Conservation (phyloP, 164 flowering plant genomes). For the Annona squamosa region DNA sequence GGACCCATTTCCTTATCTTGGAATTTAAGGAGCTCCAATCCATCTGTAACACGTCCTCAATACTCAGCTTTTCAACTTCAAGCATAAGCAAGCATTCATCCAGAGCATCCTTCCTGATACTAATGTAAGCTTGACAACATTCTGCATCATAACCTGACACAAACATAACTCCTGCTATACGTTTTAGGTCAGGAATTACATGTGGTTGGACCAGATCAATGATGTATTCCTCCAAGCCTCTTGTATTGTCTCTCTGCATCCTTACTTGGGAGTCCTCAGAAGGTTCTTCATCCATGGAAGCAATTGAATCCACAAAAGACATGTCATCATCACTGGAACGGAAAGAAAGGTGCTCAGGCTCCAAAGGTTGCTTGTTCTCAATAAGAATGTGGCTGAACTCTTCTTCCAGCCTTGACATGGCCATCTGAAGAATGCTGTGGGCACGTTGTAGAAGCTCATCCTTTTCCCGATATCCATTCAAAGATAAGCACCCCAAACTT, state of each 20-base stretch:
- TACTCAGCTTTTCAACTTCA: conserved; percentile 69
- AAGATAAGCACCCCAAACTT: conserved; percentile 31
- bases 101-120: conserved; percentile 52
- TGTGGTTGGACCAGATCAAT: conserved; percentile 54
- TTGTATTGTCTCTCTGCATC: conserved; percentile 36
- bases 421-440: conserved; percentile 32
- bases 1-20: conserved; percentile 8
- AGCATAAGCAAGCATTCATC: conserved; percentile 61
- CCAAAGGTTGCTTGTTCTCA: conserved; percentile 58
- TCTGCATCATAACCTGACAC: conserved; percentile 49
- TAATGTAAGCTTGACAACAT: conserved; percentile 57
- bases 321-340: conserved; percentile 18
- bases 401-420: conserved; percentile 77
- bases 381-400: conserved; percentile 58
- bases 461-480: conserved; percentile 18
- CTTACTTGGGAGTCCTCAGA: conserved; percentile 29
- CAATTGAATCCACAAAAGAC: conserved; percentile 36
- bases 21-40: conserved; percentile 4
- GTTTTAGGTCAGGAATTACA: conserved; percentile 52
- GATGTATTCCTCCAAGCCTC: conserved; percentile 43
- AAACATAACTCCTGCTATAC: conserved; percentile 61
- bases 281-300: conserved; percentile 49
- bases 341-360: conserved; percentile 62
- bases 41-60: conserved; percentile 55
- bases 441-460: conserved; percentile 24